phyloP scores from a whole-genome alignment of 257 asterid species.

The Solanum tacnaense region DNA sequence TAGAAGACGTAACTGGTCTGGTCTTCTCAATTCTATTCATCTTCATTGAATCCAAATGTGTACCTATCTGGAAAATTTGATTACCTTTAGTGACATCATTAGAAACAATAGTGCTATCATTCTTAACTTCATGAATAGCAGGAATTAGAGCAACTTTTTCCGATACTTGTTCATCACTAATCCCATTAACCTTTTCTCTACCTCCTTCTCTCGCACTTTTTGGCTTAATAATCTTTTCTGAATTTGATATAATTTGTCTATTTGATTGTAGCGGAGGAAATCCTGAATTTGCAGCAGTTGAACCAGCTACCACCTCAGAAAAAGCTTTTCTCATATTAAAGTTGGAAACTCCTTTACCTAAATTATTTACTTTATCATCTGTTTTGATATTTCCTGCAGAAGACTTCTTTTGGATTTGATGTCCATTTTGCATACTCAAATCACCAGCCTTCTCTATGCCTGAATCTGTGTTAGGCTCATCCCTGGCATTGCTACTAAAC shows the following conservation, averaged over 20 bases:
- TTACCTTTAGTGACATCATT: constrained; percentile 16
- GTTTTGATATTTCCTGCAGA: constrained; percentile 27
- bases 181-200: constrained; percentile 27
- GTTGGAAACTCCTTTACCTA: constrained; percentile 37
- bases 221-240: constrained; percentile 40
- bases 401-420: constrained; percentile 20
- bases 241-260: constrained; percentile 36
- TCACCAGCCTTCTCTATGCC: constrained; percentile 24
- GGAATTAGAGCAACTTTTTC: constrained; percentile 17
- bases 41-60: constrained; percentile 26
- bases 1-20: constrained; percentile 21
- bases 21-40: constrained; percentile 13
- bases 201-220: constrained; percentile 16
- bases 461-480: constrained; percentile 23
- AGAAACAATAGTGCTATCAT: constrained; percentile 15
- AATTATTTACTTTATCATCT: constrained; percentile 19
- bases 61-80: constrained; percentile 34
- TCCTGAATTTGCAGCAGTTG: constrained; percentile 45
- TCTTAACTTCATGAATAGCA: constrained; percentile 16
- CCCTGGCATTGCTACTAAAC: constrained; percentile 14
- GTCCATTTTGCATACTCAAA: constrained; percentile 27
- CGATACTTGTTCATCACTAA: constrained; percentile 26
- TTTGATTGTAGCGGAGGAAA: constrained; percentile 74
- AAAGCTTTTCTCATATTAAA: constrained; percentile 69
- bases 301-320: constrained; percentile 95